Base-by-base conservation (phyloP, 2,329 filamentous ascomycete species). In the Septoria petroselini region DNA sequence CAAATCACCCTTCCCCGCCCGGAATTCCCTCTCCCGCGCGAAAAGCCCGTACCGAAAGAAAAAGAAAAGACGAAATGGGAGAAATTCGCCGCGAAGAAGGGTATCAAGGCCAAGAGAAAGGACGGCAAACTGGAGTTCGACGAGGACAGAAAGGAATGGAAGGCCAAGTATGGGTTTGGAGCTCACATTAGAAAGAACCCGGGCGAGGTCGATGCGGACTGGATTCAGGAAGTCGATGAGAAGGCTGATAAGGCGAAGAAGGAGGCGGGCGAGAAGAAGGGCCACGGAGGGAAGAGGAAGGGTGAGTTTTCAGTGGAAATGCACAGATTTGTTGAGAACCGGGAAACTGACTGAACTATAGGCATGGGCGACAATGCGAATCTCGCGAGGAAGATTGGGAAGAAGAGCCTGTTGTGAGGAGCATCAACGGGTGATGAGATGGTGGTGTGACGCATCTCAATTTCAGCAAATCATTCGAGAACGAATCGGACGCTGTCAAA, bases 21-120 rank as follows among this genome's bases (percentile, higher is more conserved):
- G 0, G 74, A 79, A 15, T 94, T 86, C 1, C 70, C 76, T 0
- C 77, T 97, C 3, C 93, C 93, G 18, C 86, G 93, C 61, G 91
- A 96, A 74, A 97, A 98, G 71, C 88, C 89, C 7, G 76, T 97
- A 7, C 93, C 93, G 1, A 79, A 82, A 48, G 80, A 83, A 60
- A 93, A 91, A 74, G 76, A 84, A 50, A 85, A 85, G 60, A 97
- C 91, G 52, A 95, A 90, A 70, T 98, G 93, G 93, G 85, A 95
- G 76, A 82, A 85, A 65, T 98, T 98, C 74, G 93, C 93, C 38
- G 86, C 84, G 70, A 95, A 95, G 82, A 95, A 96, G 79, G 93
- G 93, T 48, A 97, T 98, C 73, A 88, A 86, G 75, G 83, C 84
- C 71, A 95, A 91, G 80, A 86, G 82, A 59, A 82, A 86, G 59